Conservation (phyloP, 2,329 filamentous ascomycete genomes). For the Xylariaceae sp. region DNA sequence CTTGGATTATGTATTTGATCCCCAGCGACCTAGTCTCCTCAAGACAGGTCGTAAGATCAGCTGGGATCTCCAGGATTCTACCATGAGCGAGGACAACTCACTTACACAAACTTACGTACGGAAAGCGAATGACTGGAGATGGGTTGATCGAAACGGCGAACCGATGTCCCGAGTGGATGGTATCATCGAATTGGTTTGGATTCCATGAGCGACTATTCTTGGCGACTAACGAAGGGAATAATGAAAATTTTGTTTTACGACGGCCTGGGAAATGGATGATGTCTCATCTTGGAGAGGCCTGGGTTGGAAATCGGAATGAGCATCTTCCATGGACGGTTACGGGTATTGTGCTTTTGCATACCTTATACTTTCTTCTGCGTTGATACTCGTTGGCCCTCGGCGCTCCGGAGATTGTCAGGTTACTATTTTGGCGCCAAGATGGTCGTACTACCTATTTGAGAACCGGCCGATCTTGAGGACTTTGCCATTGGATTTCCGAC, state of each 20-base stretch:
- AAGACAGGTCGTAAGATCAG: conserved; percentile 55
- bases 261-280: conserved; percentile 13
- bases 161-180: conserved; percentile 58
- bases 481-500: neutral
- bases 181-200: conserved; percentile 60
- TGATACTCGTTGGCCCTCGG: neutral
- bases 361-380: neutral
- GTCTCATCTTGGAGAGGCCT: conserved; percentile 12
- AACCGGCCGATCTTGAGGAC: neutral
- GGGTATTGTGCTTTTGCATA: conserved; percentile 5
- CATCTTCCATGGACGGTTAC: conserved; percentile 6
- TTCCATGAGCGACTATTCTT: conserved; percentile 39
- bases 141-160: conserved; percentile 49
- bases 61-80: conserved; percentile 57
- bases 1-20: conserved; percentile 54
- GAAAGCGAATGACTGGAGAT: conserved; percentile 55
- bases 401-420: neutral
- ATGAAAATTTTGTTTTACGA: conserved; percentile 23
- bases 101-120: conserved; percentile 58
- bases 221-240: conserved; percentile 17
- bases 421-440: neutral
- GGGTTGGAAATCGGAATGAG: conserved; percentile 10
- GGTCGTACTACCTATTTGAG: neutral
- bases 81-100: conserved; percentile 50
- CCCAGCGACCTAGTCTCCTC: conserved; percentile 50